A percentile compares a stretch with the other conserved stretches of the same genome.
Conservation (phyloP, 2,329 filamentous ascomycete species). For the Sclerotinia sclerotiorum region DNA sequence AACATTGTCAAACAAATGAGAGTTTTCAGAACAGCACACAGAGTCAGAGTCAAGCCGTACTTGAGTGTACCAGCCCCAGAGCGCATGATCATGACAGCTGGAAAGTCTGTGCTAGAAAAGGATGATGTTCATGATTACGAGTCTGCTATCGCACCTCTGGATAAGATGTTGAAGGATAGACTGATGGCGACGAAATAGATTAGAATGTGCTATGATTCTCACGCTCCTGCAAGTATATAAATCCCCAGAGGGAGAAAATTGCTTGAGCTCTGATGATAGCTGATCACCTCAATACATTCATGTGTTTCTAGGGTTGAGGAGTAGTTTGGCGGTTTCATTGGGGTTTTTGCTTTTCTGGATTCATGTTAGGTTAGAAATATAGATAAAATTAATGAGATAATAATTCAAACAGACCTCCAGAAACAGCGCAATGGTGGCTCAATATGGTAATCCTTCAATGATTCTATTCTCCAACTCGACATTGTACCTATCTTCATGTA, state of each 20-base stretch:
- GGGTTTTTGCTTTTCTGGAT: neutral
- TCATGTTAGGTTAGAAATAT: neutral
- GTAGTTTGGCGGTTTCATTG: neutral
- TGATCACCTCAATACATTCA: neutral
- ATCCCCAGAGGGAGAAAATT: neutral
- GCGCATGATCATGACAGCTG: slow-evolving; percentile 42
- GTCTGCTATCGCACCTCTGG: slow-evolving; percentile 17
- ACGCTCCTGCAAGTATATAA: neutral
- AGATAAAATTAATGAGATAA: neutral
- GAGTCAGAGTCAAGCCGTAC: slow-evolving; percentile 37
- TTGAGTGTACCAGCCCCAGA: slow-evolving; percentile 40
- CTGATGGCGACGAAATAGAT: slow-evolving; percentile 18
- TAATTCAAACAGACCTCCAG: neutral
- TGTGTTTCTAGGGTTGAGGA: neutral
- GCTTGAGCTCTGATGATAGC: neutral
- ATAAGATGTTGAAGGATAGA: slow-evolving; percentile 19
- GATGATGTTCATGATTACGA: slow-evolving; percentile 18
- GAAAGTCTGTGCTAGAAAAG: slow-evolving; percentile 32
- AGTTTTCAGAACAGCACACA: slow-evolving; percentile 42
- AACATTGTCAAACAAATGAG: slow-evolving; percentile 40
- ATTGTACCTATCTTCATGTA: too few species aligned
- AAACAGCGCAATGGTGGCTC: neutral
- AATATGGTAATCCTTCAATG: too few species aligned
- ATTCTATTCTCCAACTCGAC: neutral
- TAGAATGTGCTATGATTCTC: neutral